Evolutionary conservation across 2,329 filamentous ascomycete species (phyloP), one percentile per base, ranked within the genome.

Genomic region (Zymoseptoria crescenta): DNA sequence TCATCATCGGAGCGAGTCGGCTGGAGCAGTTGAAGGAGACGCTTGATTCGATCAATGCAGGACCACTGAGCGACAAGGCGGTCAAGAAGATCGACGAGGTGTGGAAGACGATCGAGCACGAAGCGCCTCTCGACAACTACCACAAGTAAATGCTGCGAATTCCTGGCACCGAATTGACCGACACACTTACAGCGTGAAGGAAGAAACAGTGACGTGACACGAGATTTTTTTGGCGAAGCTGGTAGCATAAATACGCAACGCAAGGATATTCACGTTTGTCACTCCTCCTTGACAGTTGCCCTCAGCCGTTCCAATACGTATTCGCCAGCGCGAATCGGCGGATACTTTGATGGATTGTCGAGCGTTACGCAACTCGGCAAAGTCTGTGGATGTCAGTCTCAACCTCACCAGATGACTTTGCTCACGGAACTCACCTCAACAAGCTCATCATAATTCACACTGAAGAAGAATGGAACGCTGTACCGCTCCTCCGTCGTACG

Each of bases 121-220:
- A 72, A 29, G 72, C 73, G 10, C 72, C 72, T 10, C 62, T 72
- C 3, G 71, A 74, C 60, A 73, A 73, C 59, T 71, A 58, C 52
- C 61, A 68, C 55, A 52, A 48, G 35, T 57, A 29, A 9, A 54
- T 16, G 20, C 24, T 16, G 13, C 50, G 27, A 10, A 52, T 21
- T 5, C 20, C 24, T 2, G 7, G 20, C 20, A 51, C 5, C 3
- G n/a, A 19, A 21, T 4, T 5, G 16, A 45, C 7, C 35, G 35
- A 45, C 35, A 45, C 10, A 16, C 16, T 1, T 2, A 4, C 10
- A 45, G 65, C 67, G 86, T 87, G 85, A 86, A 88, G 16, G 85
- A 86, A 88, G 16, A 72, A 70, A 83, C 51, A 19, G 27, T 10
- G 52, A 13, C 21, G 13, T 35, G 27, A 53, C 4, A 10, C 45